A percentile compares a stretch with the other conserved stretches of the same genome.
Conservation (phyloP, 1,139 yeast species). For the Taphrina communis region DNA sequence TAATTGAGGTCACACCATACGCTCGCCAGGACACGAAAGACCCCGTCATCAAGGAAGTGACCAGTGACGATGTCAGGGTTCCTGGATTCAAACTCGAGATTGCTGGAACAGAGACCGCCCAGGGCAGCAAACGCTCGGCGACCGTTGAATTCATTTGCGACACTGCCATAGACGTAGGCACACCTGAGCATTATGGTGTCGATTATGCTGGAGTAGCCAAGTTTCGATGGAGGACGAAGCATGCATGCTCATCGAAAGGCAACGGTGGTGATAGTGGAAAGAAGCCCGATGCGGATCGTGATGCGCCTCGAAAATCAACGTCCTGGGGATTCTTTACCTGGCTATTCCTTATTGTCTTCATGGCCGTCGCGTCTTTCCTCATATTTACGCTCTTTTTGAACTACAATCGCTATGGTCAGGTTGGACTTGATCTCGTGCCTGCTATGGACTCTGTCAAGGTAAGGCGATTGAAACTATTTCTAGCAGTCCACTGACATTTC, state of each 20-base stretch:
- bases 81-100: constrained; percentile 6
- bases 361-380: constrained; percentile 32
- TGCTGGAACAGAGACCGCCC: constrained; percentile 12
- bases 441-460: constrained; percentile 36
- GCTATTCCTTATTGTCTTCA: constrained; percentile 32
- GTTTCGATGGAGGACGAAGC: constrained; percentile 23
- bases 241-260: constrained; percentile 20
- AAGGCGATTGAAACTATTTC: neutral
- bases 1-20: constrained; percentile 27
- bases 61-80: neutral
- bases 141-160: constrained; percentile 28
- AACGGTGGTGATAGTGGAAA: neutral
- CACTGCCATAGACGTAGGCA: constrained; percentile 16
- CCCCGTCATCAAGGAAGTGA: constrained; percentile 6
- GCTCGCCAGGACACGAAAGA: constrained; percentile 9
- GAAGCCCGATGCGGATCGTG: constrained; percentile 22
- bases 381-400: constrained; percentile 32
- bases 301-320: constrained; percentile 19
- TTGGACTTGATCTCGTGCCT: constrained; percentile 34
- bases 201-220: constrained; percentile 14
- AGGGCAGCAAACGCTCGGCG: constrained; percentile 5
- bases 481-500: neutral
- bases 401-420: constrained; percentile 34
- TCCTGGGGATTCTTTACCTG: constrained; percentile 40
- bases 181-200: constrained; percentile 4